phyloP scores from a whole-genome alignment of 306 rosid genomes.

The Pachyrhizus erosus region DNA sequence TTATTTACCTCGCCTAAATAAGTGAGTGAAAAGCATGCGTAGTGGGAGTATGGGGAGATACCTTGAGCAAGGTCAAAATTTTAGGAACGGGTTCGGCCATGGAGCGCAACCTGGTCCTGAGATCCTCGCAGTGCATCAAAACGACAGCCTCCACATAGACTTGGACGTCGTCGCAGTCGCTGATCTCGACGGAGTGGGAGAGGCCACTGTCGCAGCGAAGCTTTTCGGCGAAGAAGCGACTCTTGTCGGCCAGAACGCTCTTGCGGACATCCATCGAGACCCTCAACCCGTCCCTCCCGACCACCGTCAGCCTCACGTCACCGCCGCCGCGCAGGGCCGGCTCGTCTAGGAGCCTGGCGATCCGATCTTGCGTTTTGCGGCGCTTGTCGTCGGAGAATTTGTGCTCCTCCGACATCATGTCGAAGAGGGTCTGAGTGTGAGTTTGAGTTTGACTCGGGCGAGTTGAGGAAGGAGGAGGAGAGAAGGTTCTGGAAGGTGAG shows the following conservation, averaged over 20 bases:
- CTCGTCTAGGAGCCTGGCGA: slow-evolving; percentile 58
- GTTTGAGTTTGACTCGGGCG: slow-evolving; percentile 26
- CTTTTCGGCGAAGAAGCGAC: slow-evolving; percentile 83
- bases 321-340: slow-evolving; percentile 58
- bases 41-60: background rate
- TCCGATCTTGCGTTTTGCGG: slow-evolving; percentile 58
- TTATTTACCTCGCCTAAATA: no score
- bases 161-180: slow-evolving; percentile 88
- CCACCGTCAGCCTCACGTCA: slow-evolving; percentile 76
- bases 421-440: slow-evolving; percentile 71
- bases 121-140: slow-evolving; percentile 78
- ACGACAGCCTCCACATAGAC: slow-evolving; percentile 82
- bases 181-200: slow-evolving; percentile 79
- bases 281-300: slow-evolving; percentile 67
- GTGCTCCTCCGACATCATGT: slow-evolving; percentile 77
- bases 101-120: slow-evolving; percentile 66
- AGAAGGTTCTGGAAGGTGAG: slow-evolving; percentile 68
- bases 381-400: slow-evolving; percentile 57
- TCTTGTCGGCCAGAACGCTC: slow-evolving; percentile 69
- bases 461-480: slow-evolving; percentile 52
- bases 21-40: background rate
- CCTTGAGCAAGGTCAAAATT: slow-evolving; percentile 89
- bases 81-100: slow-evolving; percentile 72
- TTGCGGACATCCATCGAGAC: slow-evolving; percentile 80
- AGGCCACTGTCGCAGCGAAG: slow-evolving; percentile 55